These are phyloP conservation scores for Monosporascus cannonballus DNA, from an alignment of 2,329 filamentous ascomycete genomes.

Conservation along the genomic window DNA sequence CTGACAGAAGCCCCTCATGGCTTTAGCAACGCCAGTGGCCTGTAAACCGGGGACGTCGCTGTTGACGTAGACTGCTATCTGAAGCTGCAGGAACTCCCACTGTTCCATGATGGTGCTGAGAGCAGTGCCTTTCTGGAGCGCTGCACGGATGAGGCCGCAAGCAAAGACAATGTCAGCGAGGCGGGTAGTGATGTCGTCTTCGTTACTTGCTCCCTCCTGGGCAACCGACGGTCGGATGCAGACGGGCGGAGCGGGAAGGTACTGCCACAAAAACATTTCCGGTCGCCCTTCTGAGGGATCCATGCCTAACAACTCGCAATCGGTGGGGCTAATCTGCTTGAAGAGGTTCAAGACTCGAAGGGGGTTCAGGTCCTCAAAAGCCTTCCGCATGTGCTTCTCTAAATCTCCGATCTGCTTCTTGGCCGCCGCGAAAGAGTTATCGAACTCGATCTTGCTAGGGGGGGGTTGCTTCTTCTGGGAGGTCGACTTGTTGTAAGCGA, in stretches of 20 bases:
- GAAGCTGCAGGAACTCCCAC: conserved; percentile 94
- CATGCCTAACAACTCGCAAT: conserved; percentile 87
- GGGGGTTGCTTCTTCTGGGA: conserved; percentile 80
- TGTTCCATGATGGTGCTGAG: conserved; percentile 93
- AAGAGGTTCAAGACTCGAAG: conserved; percentile 86
- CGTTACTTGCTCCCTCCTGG: conserved; percentile 87
- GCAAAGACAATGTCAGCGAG: conserved; percentile 95
- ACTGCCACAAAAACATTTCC: conserved; percentile 98
- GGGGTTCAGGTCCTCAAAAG: conserved; percentile 90
- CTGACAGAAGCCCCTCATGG: conserved; percentile 90
- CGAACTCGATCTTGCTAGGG: conserved; percentile 74
- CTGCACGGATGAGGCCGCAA: conserved; percentile 78
- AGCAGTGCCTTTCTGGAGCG: conserved; percentile 74
- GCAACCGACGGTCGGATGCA: conserved; percentile 91
- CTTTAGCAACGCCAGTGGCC: conserved; percentile 79
- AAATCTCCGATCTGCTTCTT: conserved; percentile 74
- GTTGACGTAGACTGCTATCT: conserved; percentile 97
- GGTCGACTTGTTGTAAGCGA: conserved; percentile 80
- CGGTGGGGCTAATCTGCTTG: conserved; percentile 74
- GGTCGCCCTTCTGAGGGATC: conserved; percentile 81
- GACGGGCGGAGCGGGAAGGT: conserved; percentile 86
- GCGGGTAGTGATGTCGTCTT: conserved; percentile 95
- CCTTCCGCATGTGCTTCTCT: conserved; percentile 86
- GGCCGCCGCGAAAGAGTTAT: conserved; percentile 76
- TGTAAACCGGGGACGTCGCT: conserved; percentile 91